These are phyloP conservation scores for Trichoderma reesei DNA, from an alignment of 495 filamentous ascomycete species.

Conservation along the genomic window DNA sequence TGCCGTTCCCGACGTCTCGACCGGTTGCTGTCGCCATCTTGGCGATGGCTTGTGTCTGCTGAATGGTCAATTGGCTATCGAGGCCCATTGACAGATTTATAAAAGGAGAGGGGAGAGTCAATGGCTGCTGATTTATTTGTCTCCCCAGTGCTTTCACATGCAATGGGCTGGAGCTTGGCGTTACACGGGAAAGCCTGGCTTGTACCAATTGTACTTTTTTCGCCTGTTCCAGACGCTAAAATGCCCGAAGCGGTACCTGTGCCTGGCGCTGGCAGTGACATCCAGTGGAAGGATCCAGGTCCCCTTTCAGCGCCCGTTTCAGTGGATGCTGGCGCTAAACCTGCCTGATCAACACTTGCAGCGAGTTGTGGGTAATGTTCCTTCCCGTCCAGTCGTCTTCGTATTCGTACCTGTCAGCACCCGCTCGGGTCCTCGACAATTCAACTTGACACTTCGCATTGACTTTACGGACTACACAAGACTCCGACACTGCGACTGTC, in stretches of 20 bases:
- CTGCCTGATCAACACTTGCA: no score
- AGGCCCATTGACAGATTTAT: not conserved
- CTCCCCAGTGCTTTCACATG: no score
- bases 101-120: not conserved
- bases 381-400: not conserved
- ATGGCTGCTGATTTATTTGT: not conserved
- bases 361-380: no score
- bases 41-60: not conserved
- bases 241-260: no score
- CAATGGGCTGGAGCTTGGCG: no score
- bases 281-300: no score
- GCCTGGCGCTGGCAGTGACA: no score
- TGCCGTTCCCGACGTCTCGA: not conserved
- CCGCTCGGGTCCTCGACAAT: not conserved
- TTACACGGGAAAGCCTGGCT: no score
- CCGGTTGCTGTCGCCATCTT: conserved; percentile 4
- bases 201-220: no score
- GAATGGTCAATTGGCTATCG: not conserved
- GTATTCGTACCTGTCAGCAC: not conserved
- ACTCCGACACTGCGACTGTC: not conserved
- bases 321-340: no score
- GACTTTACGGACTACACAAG: not conserved
- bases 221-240: no score
- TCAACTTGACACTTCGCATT: not conserved
- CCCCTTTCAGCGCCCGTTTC: no score